These are phyloP conservation scores for Circinella minor DNA, from an alignment of 371 early-diverging fungal species.

Conservation along the genomic window DNA sequence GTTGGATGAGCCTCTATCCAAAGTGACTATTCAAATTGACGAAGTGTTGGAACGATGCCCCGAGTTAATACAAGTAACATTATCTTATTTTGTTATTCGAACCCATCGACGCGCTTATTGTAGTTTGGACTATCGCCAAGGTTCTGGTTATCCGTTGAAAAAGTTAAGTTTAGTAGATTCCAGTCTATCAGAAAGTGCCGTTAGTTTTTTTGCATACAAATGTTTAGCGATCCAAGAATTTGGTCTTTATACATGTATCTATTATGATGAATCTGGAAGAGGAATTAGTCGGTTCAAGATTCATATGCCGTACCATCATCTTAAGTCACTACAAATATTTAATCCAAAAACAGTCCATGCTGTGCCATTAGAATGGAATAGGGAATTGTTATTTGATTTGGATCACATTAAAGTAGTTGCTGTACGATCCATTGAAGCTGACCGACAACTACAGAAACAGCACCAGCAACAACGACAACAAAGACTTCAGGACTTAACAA, in stretches of 20 bases:
- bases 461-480: too few relatives aligned
- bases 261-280: neutral
- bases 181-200: neutral
- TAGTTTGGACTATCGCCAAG: neutral
- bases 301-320: conserved; percentile 2
- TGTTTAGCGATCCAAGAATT: neutral
- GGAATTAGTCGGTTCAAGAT: conserved; percentile 6
- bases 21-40: neutral
- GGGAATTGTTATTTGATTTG: neutral
- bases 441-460: neutral
- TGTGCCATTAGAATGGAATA: neutral
- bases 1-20: neutral
- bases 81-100: neutral
- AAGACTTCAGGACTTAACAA: neutral
- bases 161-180: neutral
- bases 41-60: neutral
- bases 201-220: neutral
- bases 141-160: neutral
- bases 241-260: neutral
- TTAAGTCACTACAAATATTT: neutral
- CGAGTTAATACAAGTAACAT: neutral
- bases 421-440: neutral
- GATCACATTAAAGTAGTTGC: neutral
- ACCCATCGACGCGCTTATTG: neutral
- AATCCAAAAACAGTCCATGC: neutral